These are phyloP conservation scores for Chalciporus chontae DNA, from an alignment of 768 basidiomycete genomes.

Conservation along the genomic window DNA sequence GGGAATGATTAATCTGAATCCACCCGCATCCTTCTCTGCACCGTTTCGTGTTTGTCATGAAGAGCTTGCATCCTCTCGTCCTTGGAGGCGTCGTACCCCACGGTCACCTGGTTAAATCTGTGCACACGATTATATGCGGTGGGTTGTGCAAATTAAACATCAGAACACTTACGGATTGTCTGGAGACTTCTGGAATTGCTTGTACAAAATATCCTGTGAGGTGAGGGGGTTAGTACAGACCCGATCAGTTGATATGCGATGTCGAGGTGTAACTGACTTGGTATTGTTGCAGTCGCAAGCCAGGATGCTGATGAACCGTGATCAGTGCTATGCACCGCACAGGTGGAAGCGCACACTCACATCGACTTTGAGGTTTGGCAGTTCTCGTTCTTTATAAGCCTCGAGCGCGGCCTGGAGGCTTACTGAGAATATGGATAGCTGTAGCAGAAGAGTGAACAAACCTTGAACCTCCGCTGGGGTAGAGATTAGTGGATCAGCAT, in stretches of 20 bases:
- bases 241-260: background rate
- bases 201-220: slow-evolving; percentile 75
- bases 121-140: background rate
- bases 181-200: slow-evolving; percentile 94
- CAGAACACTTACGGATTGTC: slow-evolving; percentile 77
- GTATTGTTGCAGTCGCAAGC: slow-evolving; percentile 88
- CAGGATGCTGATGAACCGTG: slow-evolving; percentile 61
- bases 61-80: slow-evolving; percentile 81
- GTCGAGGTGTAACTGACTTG: slow-evolving; percentile 43
- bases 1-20: slow-evolving; percentile 6
- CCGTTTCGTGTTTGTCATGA: slow-evolving; percentile 58
- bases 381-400: slow-evolving; percentile 82
- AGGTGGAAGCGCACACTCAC: slow-evolving; percentile 39
- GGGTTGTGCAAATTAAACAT: slow-evolving; percentile 4
- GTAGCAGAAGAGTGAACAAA: slow-evolving; percentile 19
- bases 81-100: slow-evolving; percentile 83
- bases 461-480: slow-evolving; percentile 84
- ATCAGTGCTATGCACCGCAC: slow-evolving; percentile 8
- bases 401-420: slow-evolving; percentile 72
- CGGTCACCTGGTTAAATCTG: slow-evolving; percentile 81
- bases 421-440: slow-evolving; percentile 3
- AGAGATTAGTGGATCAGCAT: slow-evolving; percentile 11
- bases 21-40: slow-evolving; percentile 63
- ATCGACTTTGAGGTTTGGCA: slow-evolving; percentile 74
- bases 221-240: slow-evolving; percentile 2